phyloP scores from a whole-genome alignment of 306 rosid genomes.

The Trifolium repens region DNA sequence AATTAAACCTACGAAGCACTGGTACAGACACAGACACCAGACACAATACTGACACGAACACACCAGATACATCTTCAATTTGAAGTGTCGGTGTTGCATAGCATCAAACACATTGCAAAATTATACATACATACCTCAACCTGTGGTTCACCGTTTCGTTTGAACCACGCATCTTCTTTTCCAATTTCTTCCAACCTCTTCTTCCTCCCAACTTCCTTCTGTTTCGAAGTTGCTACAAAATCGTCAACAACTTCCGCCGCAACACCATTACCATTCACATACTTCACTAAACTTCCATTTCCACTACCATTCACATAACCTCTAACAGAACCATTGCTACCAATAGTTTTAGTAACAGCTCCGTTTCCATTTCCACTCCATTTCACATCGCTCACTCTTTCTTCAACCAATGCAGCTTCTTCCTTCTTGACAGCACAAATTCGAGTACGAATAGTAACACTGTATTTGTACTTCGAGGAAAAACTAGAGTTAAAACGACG shows the following conservation, averaged over 20 bases:
- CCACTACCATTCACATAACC: slow-evolving; percentile 55
- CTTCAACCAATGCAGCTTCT: slow-evolving; percentile 63
- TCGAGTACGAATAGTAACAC: slow-evolving; percentile 45
- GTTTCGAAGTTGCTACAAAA: slow-evolving; percentile 39
- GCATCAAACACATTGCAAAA: not conserved
- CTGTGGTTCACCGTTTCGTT: slow-evolving; percentile 46
- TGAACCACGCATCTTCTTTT: slow-evolving; percentile 95
- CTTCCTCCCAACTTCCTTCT: slow-evolving; percentile 83
- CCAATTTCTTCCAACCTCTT: slow-evolving; percentile 94
- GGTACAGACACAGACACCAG: no score
- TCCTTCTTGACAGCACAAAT: slow-evolving; percentile 61
- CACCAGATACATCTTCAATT: no score
- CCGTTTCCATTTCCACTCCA: slow-evolving; percentile 75
- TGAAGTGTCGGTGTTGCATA: no score
- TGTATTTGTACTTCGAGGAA: slow-evolving; percentile 21
- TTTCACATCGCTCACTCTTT: slow-evolving; percentile 56
- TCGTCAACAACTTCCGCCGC: slow-evolving; percentile 53
- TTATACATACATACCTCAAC: slow-evolving; percentile 60
- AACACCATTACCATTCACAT: slow-evolving; percentile 69
- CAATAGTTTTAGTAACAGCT: slow-evolving; percentile 46
- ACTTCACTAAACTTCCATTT: slow-evolving; percentile 72
- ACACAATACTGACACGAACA: no score
- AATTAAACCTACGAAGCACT: not conserved
- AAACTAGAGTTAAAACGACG: slow-evolving; percentile 45
- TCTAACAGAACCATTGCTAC: slow-evolving; percentile 50